Base-by-base conservation (phyloP, 192 early-diverging fungal species). In the Rhizophagus clarus region DNA sequence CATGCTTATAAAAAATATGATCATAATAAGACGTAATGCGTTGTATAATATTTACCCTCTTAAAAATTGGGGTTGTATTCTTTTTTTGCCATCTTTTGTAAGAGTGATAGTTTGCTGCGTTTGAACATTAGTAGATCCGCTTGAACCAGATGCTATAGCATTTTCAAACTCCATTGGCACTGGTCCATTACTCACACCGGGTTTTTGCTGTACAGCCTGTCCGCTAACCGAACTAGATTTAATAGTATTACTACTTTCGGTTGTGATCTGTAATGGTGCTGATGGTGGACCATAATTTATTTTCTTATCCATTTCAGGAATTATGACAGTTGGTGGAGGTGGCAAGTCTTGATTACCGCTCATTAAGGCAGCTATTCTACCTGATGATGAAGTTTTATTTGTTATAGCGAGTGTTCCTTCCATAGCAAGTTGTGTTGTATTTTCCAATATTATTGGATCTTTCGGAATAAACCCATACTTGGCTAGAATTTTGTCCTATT, bases 21-120 rank as follows among this genome's bases (percentile, higher is more conserved):
- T 37, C 5, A 37, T 42, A 11, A 42, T 10, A 10, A 42, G 7
- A 7, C 49, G 47, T 60, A 47, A 60, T 62, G 68, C 4, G 61
- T 32, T 5, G 26, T 26, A 34, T n/a, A 34, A 31, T 45, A 28
- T 61, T 74, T 63, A 56, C 84, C 86, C 74, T 32, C 90, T 84
- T 12, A 93, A 78, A 84, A 91, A 89, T 71, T 90, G 61, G 7
- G 94, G 97, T 32, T 91, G 90, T 32, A 98, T 96, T 12, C 97
- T 87, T 70, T 93, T 95, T 83, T 94, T 93, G 10, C 97, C 97
- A 79, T 93, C 89, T 61, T 91, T 92, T 10, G 93, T 94, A 64
- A 90, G 84, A 0, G 94, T 90, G 40, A 94, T 89, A 1, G 76
- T 83, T 75, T 94, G 92, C 29, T 87, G 37, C 81, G 28, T 47